A percentile compares a stretch with the other conserved stretches of the same genome.
Conservation (phyloP, 1,139 yeast species). For the Yamadazyma sp. region DNA sequence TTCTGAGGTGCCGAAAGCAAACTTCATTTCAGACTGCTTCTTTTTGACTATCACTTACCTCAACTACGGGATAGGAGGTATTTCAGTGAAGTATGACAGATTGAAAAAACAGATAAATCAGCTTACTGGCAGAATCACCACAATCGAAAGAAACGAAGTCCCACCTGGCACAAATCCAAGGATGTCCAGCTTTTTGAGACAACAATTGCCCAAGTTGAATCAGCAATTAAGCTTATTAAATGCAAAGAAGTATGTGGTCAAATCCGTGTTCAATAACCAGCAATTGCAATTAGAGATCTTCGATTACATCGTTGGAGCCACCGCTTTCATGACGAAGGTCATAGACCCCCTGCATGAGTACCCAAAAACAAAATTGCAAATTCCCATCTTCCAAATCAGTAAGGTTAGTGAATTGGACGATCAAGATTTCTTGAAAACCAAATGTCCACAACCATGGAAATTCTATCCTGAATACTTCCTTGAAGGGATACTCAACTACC, state of each 20-base stretch:
- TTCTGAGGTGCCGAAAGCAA: slow-evolving; percentile 37
- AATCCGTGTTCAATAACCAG: slow-evolving; percentile 58
- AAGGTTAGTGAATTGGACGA: slow-evolving; percentile 58
- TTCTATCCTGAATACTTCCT: slow-evolving; percentile 83
- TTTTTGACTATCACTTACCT: slow-evolving; percentile 75
- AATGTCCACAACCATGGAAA: slow-evolving; percentile 77
- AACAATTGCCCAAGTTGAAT: slow-evolving; percentile 48
- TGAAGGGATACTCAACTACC: slow-evolving; percentile 79
- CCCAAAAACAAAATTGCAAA: slow-evolving; percentile 53
- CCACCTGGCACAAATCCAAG: slow-evolving; percentile 30
- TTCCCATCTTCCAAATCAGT: slow-evolving; percentile 66
- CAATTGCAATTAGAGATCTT: slow-evolving; percentile 63
- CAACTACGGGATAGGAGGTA: slow-evolving; percentile 89
- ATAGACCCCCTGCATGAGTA: slow-evolving; percentile 70
- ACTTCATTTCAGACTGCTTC: slow-evolving; percentile 88
- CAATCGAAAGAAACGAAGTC: slow-evolving; percentile 34
- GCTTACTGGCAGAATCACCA: slow-evolving; percentile 50
- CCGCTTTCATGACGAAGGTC: slow-evolving; percentile 66
- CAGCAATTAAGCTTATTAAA: slow-evolving; percentile 38
- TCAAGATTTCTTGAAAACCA: slow-evolving; percentile 61
- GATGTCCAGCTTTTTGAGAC: slow-evolving; percentile 30
- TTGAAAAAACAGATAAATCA: slow-evolving; percentile 54
- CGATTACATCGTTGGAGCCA: slow-evolving; percentile 75
- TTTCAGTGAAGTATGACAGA: slow-evolving; percentile 57
- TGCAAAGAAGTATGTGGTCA: slow-evolving; percentile 53